Base-by-base conservation (phyloP, 2,329 filamentous ascomycete species). In the Aureobasidium sp. region DNA sequence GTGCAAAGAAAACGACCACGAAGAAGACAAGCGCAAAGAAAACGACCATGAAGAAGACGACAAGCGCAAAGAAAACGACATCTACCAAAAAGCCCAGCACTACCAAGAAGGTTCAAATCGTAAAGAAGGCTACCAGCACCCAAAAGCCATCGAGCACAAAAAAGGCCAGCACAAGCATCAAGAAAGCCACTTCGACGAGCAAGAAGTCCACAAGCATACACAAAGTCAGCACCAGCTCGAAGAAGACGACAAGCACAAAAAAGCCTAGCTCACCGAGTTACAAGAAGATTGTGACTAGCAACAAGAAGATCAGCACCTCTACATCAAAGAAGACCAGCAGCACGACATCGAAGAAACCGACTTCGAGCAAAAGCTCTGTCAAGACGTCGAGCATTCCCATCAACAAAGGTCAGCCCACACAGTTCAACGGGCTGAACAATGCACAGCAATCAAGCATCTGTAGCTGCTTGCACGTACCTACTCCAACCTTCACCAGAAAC, bases 391-490 rank as follows among this genome's bases (percentile, higher is more conserved):
- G 33, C 17, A 19, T 46, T 7, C 29, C 54, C 11, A 37, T 37
- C 54, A 45, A 57, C 42, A 57, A 57, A 27, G 42, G 29, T 10
- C 51, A 37, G 19, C 53, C 55, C 17, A 15, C 35, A 15, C 42
- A 27, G 15, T 58, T 58, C 33, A 58, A 49, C n/a, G 43, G 42
- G 3, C 21, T 58, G 13, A 58, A 58, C 33, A 58, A 47, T 15
- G 43, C 42, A 21, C 55, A 47, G 33, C 55, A 58, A n/a, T 47
- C 55, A n/a, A 40, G 42, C 43, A 49, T 58, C 4, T 63, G 62
- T 27, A 55, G 49, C 17, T 63, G 62, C 35, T 49, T 63, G 47
- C 40, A 53, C 15, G 61, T 63, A 6, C 62, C 62, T 3, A 63
- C 62, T 11, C 60, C 59, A 1, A 60, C 54, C 3, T 19, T 58